Evolutionary conservation across 2,329 filamentous ascomycete genomes (phyloP), one percentile per base, ranked within the genome.

Genomic region (Alternaria triticina): DNA sequence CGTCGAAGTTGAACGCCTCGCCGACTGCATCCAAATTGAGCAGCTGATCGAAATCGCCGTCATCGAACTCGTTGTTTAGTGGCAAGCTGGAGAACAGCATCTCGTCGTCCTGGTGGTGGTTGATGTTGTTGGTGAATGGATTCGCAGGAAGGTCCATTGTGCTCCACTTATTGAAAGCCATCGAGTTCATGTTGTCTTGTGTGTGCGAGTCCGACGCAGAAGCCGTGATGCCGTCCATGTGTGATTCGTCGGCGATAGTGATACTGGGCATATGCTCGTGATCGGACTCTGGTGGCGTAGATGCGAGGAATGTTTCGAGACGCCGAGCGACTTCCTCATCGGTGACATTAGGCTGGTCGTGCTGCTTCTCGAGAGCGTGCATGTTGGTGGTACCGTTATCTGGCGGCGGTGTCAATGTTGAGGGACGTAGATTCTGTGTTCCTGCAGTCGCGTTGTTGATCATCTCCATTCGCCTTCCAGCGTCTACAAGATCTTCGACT

Each of bases 281-380:
- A 59, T 81, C 79, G 8, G 74, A 83, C 28, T 83, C 81, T 3
- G 83, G 83, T 4, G 83, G 83, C 2, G 83, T 85, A 40, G 81
- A 82, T 11, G 83, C 83, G n/a, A 85, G 80, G 78, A 83, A 85
- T 2, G 80, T 81, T 71, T 83, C 83, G 23, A 85, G 77, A 30
- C 82, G 79, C 25, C 79, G 77, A 5, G 82, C 83, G 22, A 85
- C 81, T 64, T 84, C 83, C 63, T 82, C 82, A 68, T 85, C 83
- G 5, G 81, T 80, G 23, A 77, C 74, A 49, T 78, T 74, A 4
- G 66, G 75, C 44, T 68, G 61, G 55, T 64, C 59, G 22, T 73
- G 66, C 49, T 66, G 62, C 57, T 79, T 78, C 49, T 79, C 76
- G 3, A 80, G 67, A 17, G 70, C 70, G 20, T 65, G 66, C 74